These are phyloP conservation scores for Artemisia argyi DNA, from an alignment of 129 eudicot species.

Conservation along the genomic window DNA sequence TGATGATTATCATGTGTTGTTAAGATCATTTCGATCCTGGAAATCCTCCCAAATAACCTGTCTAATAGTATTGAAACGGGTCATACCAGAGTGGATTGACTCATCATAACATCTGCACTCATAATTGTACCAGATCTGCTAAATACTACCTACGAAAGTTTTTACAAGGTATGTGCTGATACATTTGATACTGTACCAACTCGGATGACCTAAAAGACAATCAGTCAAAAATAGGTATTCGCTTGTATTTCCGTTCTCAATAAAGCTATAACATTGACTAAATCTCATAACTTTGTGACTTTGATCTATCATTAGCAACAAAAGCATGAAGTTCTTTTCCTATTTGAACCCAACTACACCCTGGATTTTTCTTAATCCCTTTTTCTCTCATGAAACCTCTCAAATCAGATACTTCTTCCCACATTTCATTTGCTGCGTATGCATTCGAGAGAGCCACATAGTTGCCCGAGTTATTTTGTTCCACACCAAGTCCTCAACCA, in stretches of 20 bases:
- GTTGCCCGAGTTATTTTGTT: slow-evolving; percentile 48
- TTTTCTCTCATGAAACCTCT: slow-evolving; percentile 50
- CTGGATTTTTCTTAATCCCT: slow-evolving; percentile 54
- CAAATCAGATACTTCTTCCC: slow-evolving; percentile 48
- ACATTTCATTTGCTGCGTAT: slow-evolving; percentile 45
- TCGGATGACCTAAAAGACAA: too few species aligned
- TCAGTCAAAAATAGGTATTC: slow-evolving; percentile 7
- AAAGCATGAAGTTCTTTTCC: slow-evolving; percentile 56
- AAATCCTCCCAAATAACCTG: too few species aligned
- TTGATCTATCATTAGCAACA: slow-evolving; percentile 54
- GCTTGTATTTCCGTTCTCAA: slow-evolving; percentile 46
- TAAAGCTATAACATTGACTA: slow-evolving; percentile 31
- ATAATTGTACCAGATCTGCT: background rate
- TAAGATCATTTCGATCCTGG: too few species aligned
- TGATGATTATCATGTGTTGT: too few species aligned
- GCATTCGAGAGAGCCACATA: slow-evolving; percentile 60
- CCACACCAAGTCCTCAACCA: slow-evolving; percentile 3
- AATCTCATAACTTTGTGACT: slow-evolving; percentile 45
- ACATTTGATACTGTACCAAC: too few species aligned
- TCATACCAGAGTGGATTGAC: too few species aligned
- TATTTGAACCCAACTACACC: slow-evolving; percentile 69
- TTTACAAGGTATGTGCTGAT: background rate
- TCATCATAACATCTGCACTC: too few species aligned
- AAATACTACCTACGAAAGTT: too few species aligned
- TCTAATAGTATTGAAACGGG: too few species aligned